Base-by-base conservation (phyloP, 176 grass and related monocot species). In the Avena atlantica region DNA sequence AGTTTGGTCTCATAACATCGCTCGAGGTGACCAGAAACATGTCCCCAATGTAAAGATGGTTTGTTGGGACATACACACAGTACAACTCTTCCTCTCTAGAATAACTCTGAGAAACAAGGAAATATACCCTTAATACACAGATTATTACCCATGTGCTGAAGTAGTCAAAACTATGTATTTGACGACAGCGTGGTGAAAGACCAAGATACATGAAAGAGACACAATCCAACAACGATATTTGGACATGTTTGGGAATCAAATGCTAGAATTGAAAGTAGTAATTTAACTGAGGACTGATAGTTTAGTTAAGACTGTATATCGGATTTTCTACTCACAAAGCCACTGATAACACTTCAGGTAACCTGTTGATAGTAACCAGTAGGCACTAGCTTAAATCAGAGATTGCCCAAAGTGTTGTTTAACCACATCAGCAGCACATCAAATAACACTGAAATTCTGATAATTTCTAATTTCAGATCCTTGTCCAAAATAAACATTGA, bases 21-120 rank as follows among this genome's bases (percentile, higher is more conserved):
- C 56, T 91, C 37, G 87, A 89, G 68, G 87, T 91, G 65, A 94
- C 81, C 36, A 94, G 65, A 80, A 94, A 91, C 74, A 94, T 85
- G 74, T 91, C 92, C 19, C 92, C 92, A 71, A 94, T 94, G 57
- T 94, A 94, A 5, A 94, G 86, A 89, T 94, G 92, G 60, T 94
- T 94, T 37, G 92, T 94, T 4, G 92, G 92, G 78, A 94, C 87
- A 86, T 88, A 84, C 52, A 89, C 83, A 85, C 92, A 97, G 50
- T 73, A 97, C 63, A 97, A 75, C 81, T 89, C 71, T 85, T 97
- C 94, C 82, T 97, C 94, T 60, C 83, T 89, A 51, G 86, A 88
- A 88, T 92, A 92, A 76, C 77, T 83, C 94, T 97, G 83, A 50
- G 14, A 50, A 55, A 9, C 21, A 60, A 53, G 11, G 37, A 79